Evolutionary conservation across 208 protist species (phyloP).

Genomic region (Trypanosoma cruzi): DNA sequence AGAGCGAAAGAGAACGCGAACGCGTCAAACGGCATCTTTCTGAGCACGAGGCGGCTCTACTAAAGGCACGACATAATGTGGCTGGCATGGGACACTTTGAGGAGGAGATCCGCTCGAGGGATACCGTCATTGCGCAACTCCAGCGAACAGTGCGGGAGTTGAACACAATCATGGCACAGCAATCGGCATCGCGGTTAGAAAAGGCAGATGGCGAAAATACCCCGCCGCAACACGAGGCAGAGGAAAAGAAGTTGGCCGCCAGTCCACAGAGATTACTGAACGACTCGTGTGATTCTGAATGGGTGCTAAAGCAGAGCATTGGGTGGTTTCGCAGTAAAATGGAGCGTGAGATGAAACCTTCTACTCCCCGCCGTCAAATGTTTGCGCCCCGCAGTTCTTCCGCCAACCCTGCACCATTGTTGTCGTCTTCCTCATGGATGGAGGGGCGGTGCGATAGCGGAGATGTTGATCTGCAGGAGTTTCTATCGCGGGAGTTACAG

Average conservation of each 20-base stretch:
- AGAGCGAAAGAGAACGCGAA: constrained; percentile 9
- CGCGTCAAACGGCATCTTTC: constrained; percentile 12
- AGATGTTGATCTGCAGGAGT: constrained; percentile 10
- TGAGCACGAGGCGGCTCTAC: constrained; percentile 8
- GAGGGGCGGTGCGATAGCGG: background rate
- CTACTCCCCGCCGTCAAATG: background rate
- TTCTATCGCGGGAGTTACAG: constrained; percentile 18
- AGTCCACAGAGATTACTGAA: background rate
- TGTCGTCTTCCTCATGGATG: background rate
- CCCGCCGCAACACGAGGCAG: background rate
- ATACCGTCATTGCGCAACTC: constrained; percentile 9
- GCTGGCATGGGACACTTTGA: background rate
- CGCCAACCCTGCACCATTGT: background rate
- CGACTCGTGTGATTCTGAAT: constrained; percentile 1
- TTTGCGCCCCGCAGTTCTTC: background rate
- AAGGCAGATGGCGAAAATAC: background rate
- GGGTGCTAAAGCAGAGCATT: constrained; percentile 2
- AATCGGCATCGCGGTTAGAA: background rate
- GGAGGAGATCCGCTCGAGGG: constrained; percentile 16
- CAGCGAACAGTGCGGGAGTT: constrained; percentile 13
- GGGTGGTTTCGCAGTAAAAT: constrained; percentile 2
- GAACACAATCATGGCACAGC: background rate
- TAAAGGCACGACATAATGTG: background rate
- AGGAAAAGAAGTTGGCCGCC: background rate
- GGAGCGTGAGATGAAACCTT: background rate